A percentile compares a stretch with the other conserved stretches of the same genome.
These are phyloP conservation scores for Arabidopsis lyrata DNA, from an alignment of 441 rosid genomes.

Conservation along the genomic window DNA sequence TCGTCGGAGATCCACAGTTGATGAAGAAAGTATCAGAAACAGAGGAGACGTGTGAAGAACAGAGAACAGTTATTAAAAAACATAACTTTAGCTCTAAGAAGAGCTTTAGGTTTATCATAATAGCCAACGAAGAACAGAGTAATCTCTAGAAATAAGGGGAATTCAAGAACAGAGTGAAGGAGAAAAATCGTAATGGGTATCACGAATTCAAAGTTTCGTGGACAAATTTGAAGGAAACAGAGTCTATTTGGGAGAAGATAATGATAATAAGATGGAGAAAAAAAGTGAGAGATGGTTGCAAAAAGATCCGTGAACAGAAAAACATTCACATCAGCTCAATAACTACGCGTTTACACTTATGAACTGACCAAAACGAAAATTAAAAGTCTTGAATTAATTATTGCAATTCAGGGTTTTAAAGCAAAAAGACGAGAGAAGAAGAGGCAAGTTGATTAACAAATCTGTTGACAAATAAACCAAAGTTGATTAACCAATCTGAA, in stretches of 20 bases:
- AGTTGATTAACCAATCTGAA: conserved; percentile 27
- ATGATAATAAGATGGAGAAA: not conserved
- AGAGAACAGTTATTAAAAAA: conserved; percentile 46
- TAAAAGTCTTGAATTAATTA: conserved; percentile 4
- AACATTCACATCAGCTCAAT: conserved; percentile 7
- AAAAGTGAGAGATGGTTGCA: conserved; percentile 13
- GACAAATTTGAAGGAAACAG: not conserved
- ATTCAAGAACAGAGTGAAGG: not conserved
- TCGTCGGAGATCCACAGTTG: conserved; percentile 70
- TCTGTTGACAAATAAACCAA: conserved; percentile 29
- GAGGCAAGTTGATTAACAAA: conserved; percentile 29
- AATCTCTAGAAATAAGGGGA: not conserved
- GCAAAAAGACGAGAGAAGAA: conserved; percentile 12
- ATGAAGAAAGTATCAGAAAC: conserved; percentile 63
- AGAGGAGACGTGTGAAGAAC: conserved; percentile 49
- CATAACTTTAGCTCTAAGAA: conserved; percentile 39
- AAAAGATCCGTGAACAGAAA: not conserved
- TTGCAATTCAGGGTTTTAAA: conserved; percentile 10
- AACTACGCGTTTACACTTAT: conserved; percentile 30
- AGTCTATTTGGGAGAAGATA: conserved; percentile 1
- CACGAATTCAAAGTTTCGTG: not conserved
- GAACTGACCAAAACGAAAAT: conserved; percentile 5
- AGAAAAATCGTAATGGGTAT: not conserved
- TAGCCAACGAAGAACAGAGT: conserved; percentile 42
- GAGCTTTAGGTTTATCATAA: conserved; percentile 50